Conservation (phyloP, 2,329 filamentous ascomycete species). For the Trichoderma simmonsii region DNA sequence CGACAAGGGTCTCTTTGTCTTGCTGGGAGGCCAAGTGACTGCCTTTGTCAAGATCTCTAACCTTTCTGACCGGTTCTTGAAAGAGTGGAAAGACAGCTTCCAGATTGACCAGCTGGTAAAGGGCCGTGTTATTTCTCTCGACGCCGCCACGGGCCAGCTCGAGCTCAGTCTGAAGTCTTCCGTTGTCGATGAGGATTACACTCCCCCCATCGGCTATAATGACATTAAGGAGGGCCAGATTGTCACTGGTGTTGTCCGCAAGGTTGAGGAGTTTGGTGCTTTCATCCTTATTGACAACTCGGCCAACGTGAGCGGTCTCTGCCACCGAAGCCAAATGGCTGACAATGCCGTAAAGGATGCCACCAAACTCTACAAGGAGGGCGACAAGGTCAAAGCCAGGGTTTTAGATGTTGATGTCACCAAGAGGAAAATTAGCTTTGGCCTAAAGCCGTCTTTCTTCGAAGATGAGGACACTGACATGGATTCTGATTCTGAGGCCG, state of each 20-base stretch:
- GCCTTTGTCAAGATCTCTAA: conserved; percentile 84
- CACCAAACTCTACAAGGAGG: conserved; percentile 84
- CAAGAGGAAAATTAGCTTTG: conserved; percentile 80
- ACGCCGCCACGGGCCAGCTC: conserved; percentile 65
- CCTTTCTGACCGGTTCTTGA: conserved; percentile 84
- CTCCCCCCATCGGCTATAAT: conserved; percentile 67
- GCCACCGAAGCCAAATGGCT: conserved; percentile 89
- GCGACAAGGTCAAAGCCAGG: conserved; percentile 90
- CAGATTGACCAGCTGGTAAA: conserved; percentile 87
- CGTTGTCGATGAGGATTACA: conserved; percentile 74
- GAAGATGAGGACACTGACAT: conserved; percentile 55
- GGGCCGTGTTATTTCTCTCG: conserved; percentile 74
- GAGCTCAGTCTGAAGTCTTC: conserved; percentile 88
- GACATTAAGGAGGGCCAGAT: conserved; percentile 77
- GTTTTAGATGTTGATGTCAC: conserved; percentile 73
- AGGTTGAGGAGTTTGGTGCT: conserved; percentile 91
- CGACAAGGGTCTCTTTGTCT: conserved; percentile 85
- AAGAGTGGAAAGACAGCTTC: conserved; percentile 92
- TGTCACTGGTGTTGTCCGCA: conserved; percentile 85
- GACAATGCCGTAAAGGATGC: conserved; percentile 79
- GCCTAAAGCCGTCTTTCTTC: conserved; percentile 91
- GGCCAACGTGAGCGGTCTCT: conserved; percentile 85
- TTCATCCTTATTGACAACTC: conserved; percentile 90
- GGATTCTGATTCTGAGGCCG: conserved; percentile 47
- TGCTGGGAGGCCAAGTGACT: conserved; percentile 75